Conservation (phyloP, 2,329 filamentous ascomycete genomes). For the Emergomyces pasteurianus region DNA sequence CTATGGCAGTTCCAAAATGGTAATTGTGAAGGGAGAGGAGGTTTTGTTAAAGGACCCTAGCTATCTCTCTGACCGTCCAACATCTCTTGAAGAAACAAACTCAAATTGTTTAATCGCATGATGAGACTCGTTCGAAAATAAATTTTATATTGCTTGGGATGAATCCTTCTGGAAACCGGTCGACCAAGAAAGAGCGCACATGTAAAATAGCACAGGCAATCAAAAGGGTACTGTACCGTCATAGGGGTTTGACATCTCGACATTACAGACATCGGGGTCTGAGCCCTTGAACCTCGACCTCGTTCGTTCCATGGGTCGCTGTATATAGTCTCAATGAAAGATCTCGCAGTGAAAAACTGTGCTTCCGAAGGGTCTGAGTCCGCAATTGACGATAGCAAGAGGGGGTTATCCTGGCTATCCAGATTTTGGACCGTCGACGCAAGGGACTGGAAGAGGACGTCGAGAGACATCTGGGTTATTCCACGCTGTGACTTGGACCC, state of each 20-base stretch:
- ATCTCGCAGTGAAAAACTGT: conserved; percentile 57
- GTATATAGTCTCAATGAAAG: conserved; percentile 70
- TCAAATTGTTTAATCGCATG: conserved; percentile 7
- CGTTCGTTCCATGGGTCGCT: conserved; percentile 49
- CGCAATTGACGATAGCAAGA: conserved; percentile 60
- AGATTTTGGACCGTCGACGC: conserved; percentile 57
- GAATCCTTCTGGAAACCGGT: conserved; percentile 9
- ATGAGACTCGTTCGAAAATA: conserved; percentile 7
- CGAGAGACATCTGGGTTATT: conserved; percentile 80
- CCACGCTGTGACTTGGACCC: conserved; percentile 79
- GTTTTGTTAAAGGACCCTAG: conserved; percentile 1
- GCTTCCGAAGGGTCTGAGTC: conserved; percentile 73
- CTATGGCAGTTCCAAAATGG: conserved; percentile 18
- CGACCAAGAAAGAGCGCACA: conserved; percentile 9
- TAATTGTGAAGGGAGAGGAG: conserved; percentile 11
- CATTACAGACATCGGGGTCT: conserved; percentile 56
- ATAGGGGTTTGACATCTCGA: conserved; percentile 34
- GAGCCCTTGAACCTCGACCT: conserved; percentile 51
- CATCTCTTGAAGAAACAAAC: conserved; percentile 1
- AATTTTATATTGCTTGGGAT: conserved; percentile 5
- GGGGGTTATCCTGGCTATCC: conserved; percentile 38
- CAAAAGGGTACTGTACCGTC: conserved; percentile 30
- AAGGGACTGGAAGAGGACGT: conserved; percentile 77
- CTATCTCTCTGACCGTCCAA: background rate
- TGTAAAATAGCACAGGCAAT: conserved; percentile 16